Percentiles rank a stretch among this genome's conserved stretches.
phyloP scores from a whole-genome alignment of 139 green algal genomes.

The Tetraselmis chui region DNA sequence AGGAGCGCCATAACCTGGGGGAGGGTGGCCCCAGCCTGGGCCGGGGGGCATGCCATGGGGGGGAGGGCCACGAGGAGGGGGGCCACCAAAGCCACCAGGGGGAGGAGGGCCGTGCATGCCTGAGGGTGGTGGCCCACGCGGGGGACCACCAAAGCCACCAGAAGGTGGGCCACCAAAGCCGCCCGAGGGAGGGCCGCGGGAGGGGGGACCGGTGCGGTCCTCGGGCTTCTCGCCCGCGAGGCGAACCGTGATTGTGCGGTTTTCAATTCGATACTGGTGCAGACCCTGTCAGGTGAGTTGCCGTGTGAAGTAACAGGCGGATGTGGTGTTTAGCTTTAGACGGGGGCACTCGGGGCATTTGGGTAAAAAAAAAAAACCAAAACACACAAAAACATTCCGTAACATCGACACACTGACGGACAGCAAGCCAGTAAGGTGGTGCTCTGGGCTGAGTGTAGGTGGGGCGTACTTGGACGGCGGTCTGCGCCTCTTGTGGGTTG shows the following conservation, averaged over 20 bases:
- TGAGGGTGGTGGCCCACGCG: constrained; percentile 15
- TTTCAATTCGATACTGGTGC: constrained; percentile 29
- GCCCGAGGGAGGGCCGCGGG: no score
- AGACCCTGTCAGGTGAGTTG: constrained; percentile 19
- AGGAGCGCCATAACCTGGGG: neutral
- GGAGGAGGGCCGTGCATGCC: neutral
- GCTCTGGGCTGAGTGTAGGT: no score
- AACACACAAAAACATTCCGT: no score
- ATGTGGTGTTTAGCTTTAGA: neutral
- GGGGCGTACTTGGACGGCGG: constrained; percentile 33
- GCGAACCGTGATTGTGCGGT: constrained; percentile 38
- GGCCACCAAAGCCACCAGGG: neutral
- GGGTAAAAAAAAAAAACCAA: no score
- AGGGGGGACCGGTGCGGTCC: neutral
- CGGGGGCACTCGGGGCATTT: neutral
- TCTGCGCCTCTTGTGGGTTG: constrained; percentile 41
- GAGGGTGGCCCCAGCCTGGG: neutral
- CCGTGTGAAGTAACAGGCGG: neutral
- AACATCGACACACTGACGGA: no score
- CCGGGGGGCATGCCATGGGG: neutral
- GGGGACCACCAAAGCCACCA: constrained; percentile 4
- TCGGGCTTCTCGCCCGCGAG: constrained; percentile 14
- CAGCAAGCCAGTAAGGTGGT: no score
- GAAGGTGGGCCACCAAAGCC: neutral
- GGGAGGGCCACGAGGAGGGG: neutral